phyloP scores from a whole-genome alignment of 345 rosid species.

The Eucalyptus victrix region DNA sequence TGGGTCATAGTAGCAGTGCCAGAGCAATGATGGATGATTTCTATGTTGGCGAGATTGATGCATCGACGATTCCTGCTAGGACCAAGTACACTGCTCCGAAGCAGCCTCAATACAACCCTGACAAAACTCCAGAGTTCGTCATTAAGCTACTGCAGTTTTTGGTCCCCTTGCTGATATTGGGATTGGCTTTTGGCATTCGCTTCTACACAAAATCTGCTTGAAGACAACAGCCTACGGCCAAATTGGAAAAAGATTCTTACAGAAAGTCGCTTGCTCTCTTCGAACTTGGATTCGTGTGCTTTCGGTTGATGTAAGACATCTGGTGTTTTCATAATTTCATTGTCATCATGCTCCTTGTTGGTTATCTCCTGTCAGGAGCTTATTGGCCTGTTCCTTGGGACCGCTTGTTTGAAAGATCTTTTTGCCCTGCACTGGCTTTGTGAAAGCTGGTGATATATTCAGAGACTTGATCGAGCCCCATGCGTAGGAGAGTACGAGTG shows the following conservation, averaged over 20 bases:
- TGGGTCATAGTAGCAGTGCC: slow-evolving; percentile 81
- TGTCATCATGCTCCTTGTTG: background rate
- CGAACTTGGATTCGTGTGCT: background rate
- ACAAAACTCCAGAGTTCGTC: slow-evolving; percentile 60
- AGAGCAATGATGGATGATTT: slow-evolving; percentile 80
- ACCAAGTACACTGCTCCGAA: slow-evolving; percentile 46
- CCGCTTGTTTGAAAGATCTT: background rate
- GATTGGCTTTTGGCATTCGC: slow-evolving; percentile 79
- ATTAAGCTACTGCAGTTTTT: slow-evolving; percentile 79
- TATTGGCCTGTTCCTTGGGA: background rate
- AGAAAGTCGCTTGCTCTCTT: background rate
- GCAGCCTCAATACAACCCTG: slow-evolving; percentile 65
- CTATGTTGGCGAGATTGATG: slow-evolving; percentile 60
- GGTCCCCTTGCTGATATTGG: slow-evolving; percentile 85
- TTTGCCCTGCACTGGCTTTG: background rate
- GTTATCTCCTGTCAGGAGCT: background rate
- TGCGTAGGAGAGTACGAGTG: background rate
- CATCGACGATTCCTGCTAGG: slow-evolving; percentile 50
- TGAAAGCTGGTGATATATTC: background rate
- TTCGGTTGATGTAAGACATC: background rate
- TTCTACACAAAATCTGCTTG: slow-evolving; percentile 49
- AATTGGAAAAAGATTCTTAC: background rate
- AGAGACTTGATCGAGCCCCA: background rate
- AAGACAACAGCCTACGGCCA: background rate
- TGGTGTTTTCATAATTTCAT: background rate